These are phyloP conservation scores for Lipomyces oligophaga DNA, from an alignment of 805 yeast species.

Conservation along the genomic window DNA sequence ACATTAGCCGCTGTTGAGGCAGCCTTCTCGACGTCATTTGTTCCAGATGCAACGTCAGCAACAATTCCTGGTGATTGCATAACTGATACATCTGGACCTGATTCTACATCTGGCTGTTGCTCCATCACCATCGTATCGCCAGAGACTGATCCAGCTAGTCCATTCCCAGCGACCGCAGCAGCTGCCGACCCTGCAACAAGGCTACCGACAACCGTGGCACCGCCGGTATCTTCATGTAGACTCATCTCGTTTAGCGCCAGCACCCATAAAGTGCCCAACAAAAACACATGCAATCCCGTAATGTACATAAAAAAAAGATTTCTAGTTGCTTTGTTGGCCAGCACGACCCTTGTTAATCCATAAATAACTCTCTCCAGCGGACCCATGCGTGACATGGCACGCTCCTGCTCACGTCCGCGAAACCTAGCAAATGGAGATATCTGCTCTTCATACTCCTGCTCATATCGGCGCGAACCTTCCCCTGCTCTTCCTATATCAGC, in stretches of 20 bases:
- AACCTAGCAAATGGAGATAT: slow-evolving; percentile 82
- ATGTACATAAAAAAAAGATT: slow-evolving; percentile 72
- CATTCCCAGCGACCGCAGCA: neutral
- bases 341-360: slow-evolving; percentile 65
- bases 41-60: no score
- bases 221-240: slow-evolving; percentile 12
- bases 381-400: slow-evolving; percentile 66
- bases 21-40: no score
- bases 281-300: slow-evolving; percentile 65
- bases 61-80: no score
- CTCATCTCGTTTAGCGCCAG: slow-evolving; percentile 28
- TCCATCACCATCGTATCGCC: neutral
- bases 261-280: slow-evolving; percentile 44
- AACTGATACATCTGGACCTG: no score
- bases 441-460: slow-evolving; percentile 68
- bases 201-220: neutral
- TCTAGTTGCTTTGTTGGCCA: slow-evolving; percentile 69
- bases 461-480: no score
- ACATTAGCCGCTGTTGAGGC: no score
- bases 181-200: slow-evolving; percentile 3
- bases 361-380: slow-evolving; percentile 76
- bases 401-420: slow-evolving; percentile 68
- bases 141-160: neutral
- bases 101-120: no score
- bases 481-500: no score